A percentile compares a stretch with the other conserved stretches of the same genome.
Conservation (phyloP, 2,329 filamentous ascomycete species). For the Colletotrichum somersetense region DNA sequence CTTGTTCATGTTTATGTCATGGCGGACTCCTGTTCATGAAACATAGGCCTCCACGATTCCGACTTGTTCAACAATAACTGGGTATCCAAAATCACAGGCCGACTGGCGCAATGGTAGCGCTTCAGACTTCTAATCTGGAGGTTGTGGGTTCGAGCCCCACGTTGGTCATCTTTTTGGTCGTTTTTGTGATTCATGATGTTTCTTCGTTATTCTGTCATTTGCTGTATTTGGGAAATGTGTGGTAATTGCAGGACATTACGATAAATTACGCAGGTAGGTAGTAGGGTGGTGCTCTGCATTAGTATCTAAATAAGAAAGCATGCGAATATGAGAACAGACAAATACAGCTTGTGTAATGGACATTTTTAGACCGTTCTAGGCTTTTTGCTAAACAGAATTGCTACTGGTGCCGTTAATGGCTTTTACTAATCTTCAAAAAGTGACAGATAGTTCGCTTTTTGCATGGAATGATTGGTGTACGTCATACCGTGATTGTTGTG, state of each 20-base stretch:
- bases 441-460: background rate
- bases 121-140: constrained; percentile 42
- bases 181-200: no score
- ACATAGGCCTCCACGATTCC: no score
- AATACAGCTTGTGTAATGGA: no score
- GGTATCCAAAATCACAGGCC: constrained; percentile 6
- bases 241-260: no score
- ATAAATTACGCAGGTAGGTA: no score
- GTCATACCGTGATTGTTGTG: constrained; percentile 1
- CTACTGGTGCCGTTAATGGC: background rate
- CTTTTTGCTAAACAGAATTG: background rate
- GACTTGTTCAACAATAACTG: constrained; percentile 16
- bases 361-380: no score
- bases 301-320: no score
- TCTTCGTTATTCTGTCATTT: no score
- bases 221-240: background rate
- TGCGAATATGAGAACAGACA: no score
- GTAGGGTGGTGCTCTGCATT: no score
- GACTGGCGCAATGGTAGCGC: constrained; percentile 42
- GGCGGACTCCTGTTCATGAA: no score
- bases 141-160: constrained; percentile 42
- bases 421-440: background rate
- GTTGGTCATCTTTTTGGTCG: constrained; percentile 32
- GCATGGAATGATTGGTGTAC: background rate
- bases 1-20: background rate